phyloP scores from a whole-genome alignment of 495 filamentous ascomycete species.

The Aspergillus diversus region DNA sequence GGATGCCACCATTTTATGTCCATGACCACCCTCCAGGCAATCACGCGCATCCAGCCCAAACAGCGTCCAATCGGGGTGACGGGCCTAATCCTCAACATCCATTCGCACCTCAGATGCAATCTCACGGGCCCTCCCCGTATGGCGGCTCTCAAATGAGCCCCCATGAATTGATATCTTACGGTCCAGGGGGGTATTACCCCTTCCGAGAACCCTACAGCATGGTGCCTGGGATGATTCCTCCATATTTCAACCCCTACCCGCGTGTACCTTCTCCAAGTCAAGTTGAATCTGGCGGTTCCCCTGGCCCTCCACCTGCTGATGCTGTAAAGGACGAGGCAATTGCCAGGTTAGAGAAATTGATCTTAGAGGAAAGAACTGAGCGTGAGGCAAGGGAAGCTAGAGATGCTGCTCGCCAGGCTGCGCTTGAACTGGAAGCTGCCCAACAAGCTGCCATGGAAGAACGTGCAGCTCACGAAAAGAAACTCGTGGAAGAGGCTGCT shows the following conservation, averaged over 20 bases:
- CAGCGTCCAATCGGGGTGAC: conserved; percentile 35
- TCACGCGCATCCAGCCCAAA: conserved; percentile 30
- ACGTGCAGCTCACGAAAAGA: conserved; percentile 47
- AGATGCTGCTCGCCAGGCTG: conserved; percentile 45
- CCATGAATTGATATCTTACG: conserved; percentile 58
- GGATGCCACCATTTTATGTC: conserved; percentile 42
- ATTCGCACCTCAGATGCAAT: conserved; percentile 34
- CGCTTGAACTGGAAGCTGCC: conserved; percentile 50
- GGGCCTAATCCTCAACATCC: conserved; percentile 37
- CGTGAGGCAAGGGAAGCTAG: conserved; percentile 47
- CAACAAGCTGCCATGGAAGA: conserved; percentile 57
- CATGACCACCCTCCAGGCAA: conserved; percentile 39
- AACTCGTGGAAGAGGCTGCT: conserved; percentile 45
- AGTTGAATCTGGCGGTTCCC: conserved; percentile 31
- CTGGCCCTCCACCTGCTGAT: conserved; percentile 33
- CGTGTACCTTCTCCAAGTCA: conserved; percentile 41
- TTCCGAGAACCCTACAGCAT: conserved; percentile 46
- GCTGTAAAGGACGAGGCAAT: conserved; percentile 55
- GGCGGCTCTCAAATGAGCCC: conserved; percentile 35
- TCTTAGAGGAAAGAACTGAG: conserved; percentile 51
- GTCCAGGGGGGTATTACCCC: conserved; percentile 44
- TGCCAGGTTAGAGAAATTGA: conserved; percentile 54
- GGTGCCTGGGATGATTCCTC: conserved; percentile 45
- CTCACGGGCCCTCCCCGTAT: conserved; percentile 40
- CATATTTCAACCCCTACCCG: conserved; percentile 41